Base-by-base conservation (phyloP, 257 asterid genomes). In the Petrea volubilis region DNA sequence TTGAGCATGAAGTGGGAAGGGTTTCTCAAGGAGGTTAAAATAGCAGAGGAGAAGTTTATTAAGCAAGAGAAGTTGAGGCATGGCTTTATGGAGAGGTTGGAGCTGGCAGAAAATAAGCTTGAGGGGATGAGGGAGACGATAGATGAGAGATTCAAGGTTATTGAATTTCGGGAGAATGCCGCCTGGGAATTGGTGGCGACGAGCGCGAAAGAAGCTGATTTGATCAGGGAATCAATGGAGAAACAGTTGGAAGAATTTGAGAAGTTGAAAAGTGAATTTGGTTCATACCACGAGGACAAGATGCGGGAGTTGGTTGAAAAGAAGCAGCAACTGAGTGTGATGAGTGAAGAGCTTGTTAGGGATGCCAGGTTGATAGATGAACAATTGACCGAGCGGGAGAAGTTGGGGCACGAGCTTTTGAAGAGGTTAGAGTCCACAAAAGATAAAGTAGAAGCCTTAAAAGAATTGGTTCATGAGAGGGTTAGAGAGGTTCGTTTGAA, bases 231-330 rank as follows among this genome's bases (percentile, higher is more conserved):
- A 53, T 74, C 64, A 18, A 23, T 61, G 68, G 76, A 75, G 59
- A 76, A 68, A 49, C 13, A 50, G 74, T 21, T 63, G 73, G 69
- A 70, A 71, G 84, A 78, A 57, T 51, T 82, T 57, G 80, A 70
- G 68, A 65, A 34, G 72, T 64, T 34, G 60, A 70, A 59, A 47
- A 52, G 33, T 23, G 68, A 72, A 29, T 51, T 74, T 20, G 23
- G 17, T 61, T 61, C 67, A 41, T 68, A 41, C 64, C 72, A 56
- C 47, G 81, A 74, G 77, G 53, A 63, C 6, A 72, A 69, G 67
- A 68, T 20, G 62, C 2, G 23, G 1, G 79, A 74, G 49, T 29
- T 77, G 80, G 67, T 23, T 18, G 46, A 47, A 0, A 78, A 74
- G 64, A 74, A 81, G 79, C 31, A 71, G 56, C 70, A 15, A 6